Evolutionary conservation across 1,139 yeast species (phyloP), one percentile per base, ranked within the genome.

Genomic region (Candida sp.): DNA sequence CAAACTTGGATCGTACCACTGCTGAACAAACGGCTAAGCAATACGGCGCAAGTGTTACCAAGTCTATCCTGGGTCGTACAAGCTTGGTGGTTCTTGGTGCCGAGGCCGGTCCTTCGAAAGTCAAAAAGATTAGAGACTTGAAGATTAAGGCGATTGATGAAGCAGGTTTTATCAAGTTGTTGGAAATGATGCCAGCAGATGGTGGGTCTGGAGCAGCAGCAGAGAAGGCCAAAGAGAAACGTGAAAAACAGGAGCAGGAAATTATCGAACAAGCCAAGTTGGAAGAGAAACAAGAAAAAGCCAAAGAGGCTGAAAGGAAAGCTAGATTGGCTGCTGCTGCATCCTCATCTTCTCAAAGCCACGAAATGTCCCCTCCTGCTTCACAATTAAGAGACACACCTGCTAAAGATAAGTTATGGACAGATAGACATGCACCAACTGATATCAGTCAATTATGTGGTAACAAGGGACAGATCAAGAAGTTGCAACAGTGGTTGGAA

Each of bases 71-170:
- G 49, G 85, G 91, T 23, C 90, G 88, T 62, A 96, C 99, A 0
- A 84, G 91, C 35, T 77, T 92, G 44, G 97, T 94, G 5, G 98
- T 94, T 2, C 77, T 96, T 31, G 99, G 99, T 6, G 91, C 83
- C 47, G 98, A 94, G 59, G 99, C 99, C 1, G 99, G 99, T 0
- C 98, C 99, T 1, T 85, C 92, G n/a, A 94, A 94, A 68, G 84
- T 94, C 46, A 84, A 85, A 59, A 90, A 88, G 63, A 94, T 96
- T 60, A 86, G 83, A 60, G 81, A 84, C 49, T 73, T 86, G 57
- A 81, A 83, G 8, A 83, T 90, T 49, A 93, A 93, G 67, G 90
- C 96, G 28, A 88, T 94, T 53, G 86, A 85, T 61, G 97, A 94
- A 66, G 89, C 83, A 5, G 99, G 99, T 0, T 92, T 96, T 61